A percentile compares a stretch with the other conserved stretches of the same genome.
Evolutionary conservation across 371 early-diverging fungal genomes (phyloP).

Genomic region (Actinomucor elegans): DNA sequence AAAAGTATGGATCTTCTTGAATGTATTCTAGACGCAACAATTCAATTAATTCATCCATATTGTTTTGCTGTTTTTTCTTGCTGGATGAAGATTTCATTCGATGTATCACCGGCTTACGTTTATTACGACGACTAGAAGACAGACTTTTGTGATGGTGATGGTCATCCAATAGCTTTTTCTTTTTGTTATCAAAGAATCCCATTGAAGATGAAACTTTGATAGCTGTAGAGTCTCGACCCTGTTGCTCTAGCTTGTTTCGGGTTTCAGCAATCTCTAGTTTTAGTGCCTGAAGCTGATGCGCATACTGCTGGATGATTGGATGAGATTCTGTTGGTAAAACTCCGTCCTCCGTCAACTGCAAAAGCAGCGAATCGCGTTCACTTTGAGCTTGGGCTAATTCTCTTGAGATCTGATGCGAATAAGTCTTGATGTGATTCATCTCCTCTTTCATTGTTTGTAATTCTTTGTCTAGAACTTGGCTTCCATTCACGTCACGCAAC

Average conservation of each 20-base stretch:
- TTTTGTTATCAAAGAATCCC: neutral
- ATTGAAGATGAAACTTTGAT: slow-evolving; percentile 1
- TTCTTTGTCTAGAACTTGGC: slow-evolving; percentile 8
- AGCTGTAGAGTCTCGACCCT: neutral
- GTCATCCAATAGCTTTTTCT: neutral
- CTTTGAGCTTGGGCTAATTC: slow-evolving; percentile 45
- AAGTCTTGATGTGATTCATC: slow-evolving; percentile 35
- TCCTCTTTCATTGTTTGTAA: slow-evolving; percentile 36
- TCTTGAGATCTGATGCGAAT: slow-evolving; percentile 26
- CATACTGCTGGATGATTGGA: slow-evolving; percentile 46
- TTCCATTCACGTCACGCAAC: slow-evolving; percentile 23
- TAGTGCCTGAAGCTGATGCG: slow-evolving; percentile 29
- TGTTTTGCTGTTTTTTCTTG: neutral
- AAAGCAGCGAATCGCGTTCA: slow-evolving; percentile 48
- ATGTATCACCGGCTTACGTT: slow-evolving; percentile 4
- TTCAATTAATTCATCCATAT: slow-evolving; percentile 7
- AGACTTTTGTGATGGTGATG: neutral
- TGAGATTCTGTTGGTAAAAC: slow-evolving; percentile 30
- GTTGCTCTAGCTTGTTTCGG: slow-evolving; percentile 13
- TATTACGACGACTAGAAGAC: slow-evolving; percentile 9
- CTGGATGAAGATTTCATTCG: slow-evolving; percentile 1
- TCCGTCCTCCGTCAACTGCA: slow-evolving; percentile 15
- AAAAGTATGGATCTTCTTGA: too few species aligned
- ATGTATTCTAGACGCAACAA: slow-evolving; percentile 4
- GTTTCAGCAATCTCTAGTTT: slow-evolving; percentile 41